phyloP scores from a whole-genome alignment of 78 protist species.

The Protostelium mycophagum region DNA sequence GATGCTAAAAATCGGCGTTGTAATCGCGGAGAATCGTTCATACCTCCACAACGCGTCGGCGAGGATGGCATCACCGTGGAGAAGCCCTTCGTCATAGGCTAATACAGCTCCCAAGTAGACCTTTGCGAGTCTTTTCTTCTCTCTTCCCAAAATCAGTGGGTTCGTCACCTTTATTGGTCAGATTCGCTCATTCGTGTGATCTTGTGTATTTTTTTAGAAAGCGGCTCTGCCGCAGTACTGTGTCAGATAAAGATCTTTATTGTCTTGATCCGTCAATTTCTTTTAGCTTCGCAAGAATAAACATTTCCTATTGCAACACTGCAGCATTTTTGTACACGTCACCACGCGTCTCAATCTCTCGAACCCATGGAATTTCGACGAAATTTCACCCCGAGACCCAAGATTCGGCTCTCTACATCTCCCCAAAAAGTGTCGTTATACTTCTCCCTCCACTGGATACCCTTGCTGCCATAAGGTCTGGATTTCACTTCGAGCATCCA shows the following conservation, averaged over 20 bases:
- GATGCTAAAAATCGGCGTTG: background rate
- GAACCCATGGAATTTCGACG: background rate
- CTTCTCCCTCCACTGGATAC: background rate
- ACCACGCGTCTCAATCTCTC: too few relatives aligned
- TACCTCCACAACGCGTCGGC: background rate
- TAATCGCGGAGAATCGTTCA: background rate
- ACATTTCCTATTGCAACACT: too few relatives aligned
- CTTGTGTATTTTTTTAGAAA: too few relatives aligned
- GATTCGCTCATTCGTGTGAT: too few relatives aligned
- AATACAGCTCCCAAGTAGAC: background rate
- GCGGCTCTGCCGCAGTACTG: too few relatives aligned
- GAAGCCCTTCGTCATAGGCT: background rate
- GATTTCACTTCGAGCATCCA: background rate
- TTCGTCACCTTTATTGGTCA: background rate
- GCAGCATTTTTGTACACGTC: too few relatives aligned
- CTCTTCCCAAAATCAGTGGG: background rate
- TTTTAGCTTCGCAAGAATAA: too few relatives aligned
- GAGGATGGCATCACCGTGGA: background rate
- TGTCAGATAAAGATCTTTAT: too few relatives aligned
- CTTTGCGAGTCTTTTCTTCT: background rate
- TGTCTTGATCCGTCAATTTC: too few relatives aligned
- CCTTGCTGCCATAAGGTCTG: background rate
- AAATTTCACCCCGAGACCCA: background rate
- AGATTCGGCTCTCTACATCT: background rate
- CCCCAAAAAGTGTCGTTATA: background rate